phyloP scores from a whole-genome alignment of 306 rosid genomes.

The Quercus berberidifolia region DNA sequence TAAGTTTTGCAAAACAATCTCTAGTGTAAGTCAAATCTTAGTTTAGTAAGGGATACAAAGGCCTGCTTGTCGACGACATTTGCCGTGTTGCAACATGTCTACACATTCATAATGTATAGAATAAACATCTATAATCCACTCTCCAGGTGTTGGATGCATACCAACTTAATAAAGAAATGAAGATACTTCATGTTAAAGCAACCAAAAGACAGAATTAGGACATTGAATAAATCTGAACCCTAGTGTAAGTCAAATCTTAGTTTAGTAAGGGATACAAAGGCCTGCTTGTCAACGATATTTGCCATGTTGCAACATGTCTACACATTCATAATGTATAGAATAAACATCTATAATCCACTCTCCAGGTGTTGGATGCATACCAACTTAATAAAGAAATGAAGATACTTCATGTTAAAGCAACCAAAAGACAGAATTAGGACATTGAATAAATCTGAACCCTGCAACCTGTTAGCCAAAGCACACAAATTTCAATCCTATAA shows the following conservation, averaged over 20 bases:
- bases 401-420: background rate
- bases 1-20: background rate
- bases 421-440: background rate
- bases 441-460: background rate
- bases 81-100: background rate
- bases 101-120: constrained; percentile 9
- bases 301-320: background rate
- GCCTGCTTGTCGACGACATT: background rate
- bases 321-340: constrained; percentile 10
- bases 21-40: background rate
- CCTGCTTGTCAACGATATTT: background rate
- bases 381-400: background rate
- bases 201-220: background rate
- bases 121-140: background rate
- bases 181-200: background rate
- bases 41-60: background rate
- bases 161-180: background rate
- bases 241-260: background rate
- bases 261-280: background rate
- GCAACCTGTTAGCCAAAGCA: background rate
- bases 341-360: background rate
- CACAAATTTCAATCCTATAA: background rate
- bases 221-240: background rate
- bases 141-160: constrained; percentile 2
- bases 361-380: constrained; percentile 1